Conservation (phyloP, 2,329 filamentous ascomycete genomes). For the Dactylellina cionopaga region DNA sequence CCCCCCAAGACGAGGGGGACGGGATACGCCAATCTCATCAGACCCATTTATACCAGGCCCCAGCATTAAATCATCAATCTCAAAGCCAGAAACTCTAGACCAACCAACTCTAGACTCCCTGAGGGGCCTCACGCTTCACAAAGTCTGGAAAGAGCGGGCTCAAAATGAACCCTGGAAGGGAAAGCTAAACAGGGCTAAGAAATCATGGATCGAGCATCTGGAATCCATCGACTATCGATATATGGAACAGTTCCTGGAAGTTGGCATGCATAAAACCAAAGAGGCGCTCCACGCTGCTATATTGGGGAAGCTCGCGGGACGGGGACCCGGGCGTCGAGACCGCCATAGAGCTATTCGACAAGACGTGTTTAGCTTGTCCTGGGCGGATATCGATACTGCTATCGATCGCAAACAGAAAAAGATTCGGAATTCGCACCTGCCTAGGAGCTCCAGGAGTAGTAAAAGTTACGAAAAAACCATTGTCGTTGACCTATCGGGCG, state of each 20-base stretch:
- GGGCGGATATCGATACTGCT: slow-evolving; percentile 5
- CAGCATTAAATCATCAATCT: background rate
- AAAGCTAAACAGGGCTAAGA: background rate
- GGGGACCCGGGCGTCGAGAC: background rate
- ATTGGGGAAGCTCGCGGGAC: background rate
- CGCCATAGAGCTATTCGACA: background rate
- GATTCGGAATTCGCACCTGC: background rate
- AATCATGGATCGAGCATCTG: slow-evolving; percentile 5
- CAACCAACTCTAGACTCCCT: background rate
- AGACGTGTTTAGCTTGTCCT: slow-evolving; percentile 2
- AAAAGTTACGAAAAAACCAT: too few species aligned
- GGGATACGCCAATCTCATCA: too few species aligned
- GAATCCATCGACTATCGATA: background rate
- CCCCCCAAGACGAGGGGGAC: too few species aligned
- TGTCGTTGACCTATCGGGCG: too few species aligned
- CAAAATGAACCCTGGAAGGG: background rate
- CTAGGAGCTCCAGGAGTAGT: too few species aligned
- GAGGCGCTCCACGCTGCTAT: background rate
- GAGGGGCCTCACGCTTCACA: background rate
- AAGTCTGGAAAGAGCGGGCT: background rate
- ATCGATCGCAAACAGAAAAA: background rate
- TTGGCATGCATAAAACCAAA: background rate
- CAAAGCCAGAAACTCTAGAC: background rate
- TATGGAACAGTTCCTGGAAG: background rate
- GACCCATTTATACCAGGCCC: too few species aligned